Evolutionary conservation across 2,329 filamentous ascomycete genomes (phyloP).

Genomic region (Curvularia eragrostidis): DNA sequence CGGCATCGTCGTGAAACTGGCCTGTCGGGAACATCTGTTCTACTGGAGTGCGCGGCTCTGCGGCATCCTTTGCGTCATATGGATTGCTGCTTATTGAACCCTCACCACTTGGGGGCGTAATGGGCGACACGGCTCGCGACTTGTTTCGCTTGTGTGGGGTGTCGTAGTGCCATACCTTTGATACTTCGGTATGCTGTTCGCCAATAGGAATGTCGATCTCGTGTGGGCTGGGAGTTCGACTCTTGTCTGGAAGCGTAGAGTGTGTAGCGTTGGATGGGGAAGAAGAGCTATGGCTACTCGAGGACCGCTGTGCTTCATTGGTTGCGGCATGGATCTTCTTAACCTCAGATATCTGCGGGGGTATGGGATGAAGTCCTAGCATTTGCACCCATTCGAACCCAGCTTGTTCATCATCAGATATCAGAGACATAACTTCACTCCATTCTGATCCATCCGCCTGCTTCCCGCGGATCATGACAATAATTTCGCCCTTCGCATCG

Average conservation of each 20-base stretch:
- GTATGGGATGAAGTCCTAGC: constrained; percentile 70
- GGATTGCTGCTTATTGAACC: constrained; percentile 37
- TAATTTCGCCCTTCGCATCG: constrained; percentile 72
- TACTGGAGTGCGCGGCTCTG: constrained; percentile 23
- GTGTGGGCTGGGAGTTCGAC: constrained; percentile 56
- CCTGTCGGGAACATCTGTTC: constrained; percentile 23
- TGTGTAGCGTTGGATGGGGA: constrained; percentile 52
- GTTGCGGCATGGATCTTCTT: constrained; percentile 61
- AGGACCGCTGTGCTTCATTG: constrained; percentile 47
- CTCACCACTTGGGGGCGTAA: constrained; percentile 49
- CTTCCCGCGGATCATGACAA: constrained; percentile 84
- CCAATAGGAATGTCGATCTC: constrained; percentile 69
- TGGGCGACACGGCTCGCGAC: constrained; percentile 44
- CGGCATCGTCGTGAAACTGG: constrained; percentile 26
- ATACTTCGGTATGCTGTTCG: constrained; percentile 58
- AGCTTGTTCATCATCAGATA: constrained; percentile 76
- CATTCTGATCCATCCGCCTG: constrained; percentile 70
- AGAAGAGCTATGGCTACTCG: constrained; percentile 62
- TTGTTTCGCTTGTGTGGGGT: constrained; percentile 40
- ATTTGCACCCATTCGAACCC: constrained; percentile 87
- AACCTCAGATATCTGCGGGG: constrained; percentile 60
- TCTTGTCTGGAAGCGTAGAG: constrained; percentile 47
- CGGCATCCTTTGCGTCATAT: constrained; percentile 19
- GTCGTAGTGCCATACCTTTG: constrained; percentile 54
- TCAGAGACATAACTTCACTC: constrained; percentile 83